Evolutionary conservation across 176 grass and related monocot genomes (phyloP).

Genomic region (Coix lacrymajobi): DNA sequence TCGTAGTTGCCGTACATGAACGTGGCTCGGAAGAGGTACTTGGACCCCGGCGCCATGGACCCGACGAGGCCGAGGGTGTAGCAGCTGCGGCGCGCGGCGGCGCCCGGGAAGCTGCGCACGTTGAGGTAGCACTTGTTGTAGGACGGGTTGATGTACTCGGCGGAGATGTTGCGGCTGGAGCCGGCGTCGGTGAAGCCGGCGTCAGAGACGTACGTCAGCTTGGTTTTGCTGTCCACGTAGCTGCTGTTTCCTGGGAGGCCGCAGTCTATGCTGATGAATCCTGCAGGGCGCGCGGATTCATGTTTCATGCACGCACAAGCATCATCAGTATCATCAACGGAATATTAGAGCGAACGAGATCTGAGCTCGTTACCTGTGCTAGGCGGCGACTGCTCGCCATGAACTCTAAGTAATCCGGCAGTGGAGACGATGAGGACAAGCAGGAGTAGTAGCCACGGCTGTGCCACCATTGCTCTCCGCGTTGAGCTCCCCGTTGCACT

Average conservation of each 20-base stretch:
- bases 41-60: conserved; percentile 7
- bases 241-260: conserved; percentile 20
- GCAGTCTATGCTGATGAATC: conserved; percentile 64
- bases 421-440: background rate
- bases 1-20: conserved; percentile 75
- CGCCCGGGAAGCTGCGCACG: conserved; percentile 56
- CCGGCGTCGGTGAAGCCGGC: conserved; percentile 44
- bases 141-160: background rate
- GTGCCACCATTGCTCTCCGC: background rate
- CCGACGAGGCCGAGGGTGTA: conserved; percentile 53
- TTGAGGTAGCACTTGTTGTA: background rate
- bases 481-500: background rate
- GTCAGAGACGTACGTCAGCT: conserved; percentile 17
- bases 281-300: conserved; percentile 10
- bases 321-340: too few species aligned
- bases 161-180: conserved; percentile 26
- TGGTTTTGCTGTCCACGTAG: conserved; percentile 28
- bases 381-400: background rate
- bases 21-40: conserved; percentile 37
- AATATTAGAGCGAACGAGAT: background rate
- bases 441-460: background rate
- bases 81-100: conserved; percentile 33
- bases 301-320: background rate
- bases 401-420: background rate
- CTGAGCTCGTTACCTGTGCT: background rate